Base-by-base conservation (phyloP, 2,329 filamentous ascomycete genomes). In the Colletotrichum limetticola region DNA sequence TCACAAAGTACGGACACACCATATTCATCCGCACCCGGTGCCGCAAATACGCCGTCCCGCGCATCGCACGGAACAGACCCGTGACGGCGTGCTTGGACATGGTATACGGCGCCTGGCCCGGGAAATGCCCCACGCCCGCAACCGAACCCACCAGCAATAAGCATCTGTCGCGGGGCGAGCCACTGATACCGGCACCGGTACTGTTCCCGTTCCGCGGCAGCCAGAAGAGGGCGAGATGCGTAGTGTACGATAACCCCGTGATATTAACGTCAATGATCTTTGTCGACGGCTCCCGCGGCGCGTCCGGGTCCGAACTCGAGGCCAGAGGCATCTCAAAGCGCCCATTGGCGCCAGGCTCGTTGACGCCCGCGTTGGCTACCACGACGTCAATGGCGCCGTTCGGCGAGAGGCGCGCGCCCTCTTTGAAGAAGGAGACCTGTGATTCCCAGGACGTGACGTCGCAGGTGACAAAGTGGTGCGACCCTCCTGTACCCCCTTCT, bases 281-380 rank as follows among this genome's bases (percentile, higher is more conserved):
- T 57, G 91, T 85, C 69, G 83, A 81, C 1, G 91, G 90, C 68
- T 77, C 57, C 19, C 84, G 81, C 46, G 79, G 78, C 1, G 86
- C 83, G 19, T 78, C 78, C 7, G 80, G 80, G 67, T 87, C 83
- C 22, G 79, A 79, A 70, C 85, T 82, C 52, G 87, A 81, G 69
- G 84, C 81, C 28, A 74, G 75, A 0, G 88, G 88, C 57, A 79
- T 76, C 78, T 90, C 89, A 74, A 92, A 87, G 5, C 74, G 76
- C 32, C 79, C 77, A 1, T 78, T 76, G 24, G 78, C 75, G 57
- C 68, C 68, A n/a, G 76, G 72, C 37, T 80, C 72, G 66, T 86
- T 84, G 75, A 93, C 88, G 59, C 92, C 92, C 0, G 92, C 92
- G 78, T 92, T 93, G 74, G 91, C 90, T 58, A 93, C 89, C 5